phyloP scores from a whole-genome alignment of 2,329 filamentous ascomycete species.

The Tolypocladium nubicola region DNA sequence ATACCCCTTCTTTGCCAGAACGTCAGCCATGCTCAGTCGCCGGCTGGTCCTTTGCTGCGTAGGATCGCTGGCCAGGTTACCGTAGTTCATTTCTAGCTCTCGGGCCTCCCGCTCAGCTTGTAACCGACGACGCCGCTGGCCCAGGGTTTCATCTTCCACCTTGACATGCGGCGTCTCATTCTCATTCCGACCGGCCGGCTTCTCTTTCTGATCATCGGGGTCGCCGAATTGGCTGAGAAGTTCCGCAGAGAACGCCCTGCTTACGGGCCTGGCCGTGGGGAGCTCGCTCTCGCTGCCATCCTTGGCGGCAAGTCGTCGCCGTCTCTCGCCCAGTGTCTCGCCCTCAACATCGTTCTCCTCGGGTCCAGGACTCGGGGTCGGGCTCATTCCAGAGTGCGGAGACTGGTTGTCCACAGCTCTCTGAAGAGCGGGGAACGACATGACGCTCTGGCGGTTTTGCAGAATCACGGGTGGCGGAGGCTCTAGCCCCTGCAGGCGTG shows the following conservation, averaged over 20 bases:
- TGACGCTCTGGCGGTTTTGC: constrained; percentile 32
- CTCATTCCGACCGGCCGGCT: constrained; percentile 25
- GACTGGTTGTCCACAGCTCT: constrained; percentile 1
- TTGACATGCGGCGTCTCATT: constrained; percentile 21
- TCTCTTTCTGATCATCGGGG: constrained; percentile 28
- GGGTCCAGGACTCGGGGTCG: constrained; percentile 25
- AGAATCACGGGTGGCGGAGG: constrained; percentile 27
- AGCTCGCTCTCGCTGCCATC: constrained; percentile 33
- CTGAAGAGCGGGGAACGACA: constrained; percentile 24
- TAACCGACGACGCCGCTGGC: constrained; percentile 63
- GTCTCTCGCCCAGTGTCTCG: constrained; percentile 56
- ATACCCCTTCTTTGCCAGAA: constrained; percentile 32
- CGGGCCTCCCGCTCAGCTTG: constrained; percentile 60
- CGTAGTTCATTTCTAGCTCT: constrained; percentile 39
- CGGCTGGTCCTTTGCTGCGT: constrained; percentile 11
- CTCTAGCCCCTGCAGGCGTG: constrained; percentile 57
- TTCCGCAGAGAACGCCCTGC: constrained; percentile 56
- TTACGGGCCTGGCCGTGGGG: constrained; percentile 47
- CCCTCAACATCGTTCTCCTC: constrained; percentile 48
- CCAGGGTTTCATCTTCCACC: constrained; percentile 63
- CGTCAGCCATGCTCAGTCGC: constrained; percentile 47
- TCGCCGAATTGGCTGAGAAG: constrained; percentile 55
- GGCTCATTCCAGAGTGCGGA: constrained; percentile 1
- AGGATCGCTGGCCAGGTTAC: constrained; percentile 12
- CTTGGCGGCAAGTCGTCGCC: constrained; percentile 51